phyloP scores from a whole-genome alignment of 805 yeast species.

The Lipomyces lipofer region DNA sequence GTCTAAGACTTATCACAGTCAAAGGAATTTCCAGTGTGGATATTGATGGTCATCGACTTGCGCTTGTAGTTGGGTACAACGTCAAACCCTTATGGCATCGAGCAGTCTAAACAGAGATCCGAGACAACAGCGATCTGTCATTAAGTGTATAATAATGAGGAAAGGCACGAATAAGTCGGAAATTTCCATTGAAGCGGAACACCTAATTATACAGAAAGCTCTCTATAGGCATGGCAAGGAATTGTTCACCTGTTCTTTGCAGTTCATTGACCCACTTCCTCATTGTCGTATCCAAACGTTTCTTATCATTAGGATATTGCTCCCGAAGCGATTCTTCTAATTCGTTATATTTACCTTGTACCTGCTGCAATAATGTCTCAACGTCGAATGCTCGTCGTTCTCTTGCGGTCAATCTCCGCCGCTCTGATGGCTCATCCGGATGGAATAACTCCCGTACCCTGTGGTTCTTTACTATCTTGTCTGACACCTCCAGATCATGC shows the following conservation, averaged over 20 bases:
- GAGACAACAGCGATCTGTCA: too few relatives aligned
- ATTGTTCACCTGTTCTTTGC: conserved; percentile 2
- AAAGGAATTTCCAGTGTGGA: too few relatives aligned
- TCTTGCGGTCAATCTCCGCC: conserved; percentile 13
- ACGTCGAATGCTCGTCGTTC: conserved; percentile 18
- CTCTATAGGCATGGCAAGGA: conserved; percentile 9
- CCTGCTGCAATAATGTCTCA: conserved; percentile 7
- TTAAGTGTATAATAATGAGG: background rate
- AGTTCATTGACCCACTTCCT: conserved; percentile 20
- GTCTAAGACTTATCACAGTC: too few relatives aligned
- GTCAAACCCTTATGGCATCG: too few relatives aligned
- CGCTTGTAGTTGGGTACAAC: too few relatives aligned
- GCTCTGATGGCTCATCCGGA: conserved; percentile 15
- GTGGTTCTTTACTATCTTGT: conserved; percentile 20
- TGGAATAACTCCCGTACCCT: conserved; percentile 13
- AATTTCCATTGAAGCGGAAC: too few relatives aligned
- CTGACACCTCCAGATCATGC: conserved; percentile 21
- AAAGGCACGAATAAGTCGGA: background rate
- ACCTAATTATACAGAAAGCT: conserved; percentile 5
- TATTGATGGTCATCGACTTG: too few relatives aligned
- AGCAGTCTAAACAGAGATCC: too few relatives aligned
- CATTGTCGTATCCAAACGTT: conserved; percentile 19
- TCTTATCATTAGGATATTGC: conserved; percentile 11
- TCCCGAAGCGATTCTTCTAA: conserved; percentile 7
- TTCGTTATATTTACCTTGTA: conserved; percentile 9